Evolutionary conservation across 2,329 filamentous ascomycete species (phyloP).

Genomic region (Uncinocarpus reesii): DNA sequence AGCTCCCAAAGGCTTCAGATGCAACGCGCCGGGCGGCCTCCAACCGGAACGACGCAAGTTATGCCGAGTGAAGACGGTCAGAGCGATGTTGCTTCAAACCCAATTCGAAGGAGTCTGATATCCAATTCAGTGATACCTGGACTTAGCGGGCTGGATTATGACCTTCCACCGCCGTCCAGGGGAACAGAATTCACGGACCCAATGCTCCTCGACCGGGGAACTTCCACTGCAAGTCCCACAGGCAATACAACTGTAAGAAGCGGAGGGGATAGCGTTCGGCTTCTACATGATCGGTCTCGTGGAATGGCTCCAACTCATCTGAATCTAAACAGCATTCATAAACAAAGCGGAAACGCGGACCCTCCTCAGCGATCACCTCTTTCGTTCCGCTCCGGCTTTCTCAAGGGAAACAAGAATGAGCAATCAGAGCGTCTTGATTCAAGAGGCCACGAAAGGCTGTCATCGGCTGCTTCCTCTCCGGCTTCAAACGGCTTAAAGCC

Average conservation of each 20-base stretch:
- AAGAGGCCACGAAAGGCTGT: conserved; percentile 72
- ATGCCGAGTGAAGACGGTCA: conserved; percentile 35
- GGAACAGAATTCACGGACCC: conserved; percentile 73
- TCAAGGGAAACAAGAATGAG: conserved; percentile 45
- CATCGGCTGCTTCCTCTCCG: conserved; percentile 60
- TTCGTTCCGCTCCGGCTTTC: conserved; percentile 69
- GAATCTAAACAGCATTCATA: conserved; percentile 52
- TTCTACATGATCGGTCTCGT: conserved; percentile 51
- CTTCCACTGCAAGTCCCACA: conserved; percentile 64
- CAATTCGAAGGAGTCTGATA: conserved; percentile 50
- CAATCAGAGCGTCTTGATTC: conserved; percentile 45
- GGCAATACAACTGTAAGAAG: conserved; percentile 50
- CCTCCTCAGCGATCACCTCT: conserved; percentile 60
- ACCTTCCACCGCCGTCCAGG: conserved; percentile 57
- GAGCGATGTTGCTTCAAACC: conserved; percentile 37
- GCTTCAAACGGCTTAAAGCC: conserved; percentile 46
- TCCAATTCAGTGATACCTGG: conserved; percentile 41
- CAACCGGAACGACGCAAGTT: conserved; percentile 26
- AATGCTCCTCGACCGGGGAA: conserved; percentile 58
- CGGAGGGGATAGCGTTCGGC: conserved; percentile 66
- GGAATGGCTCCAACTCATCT: conserved; percentile 35
- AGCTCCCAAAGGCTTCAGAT: conserved; percentile 90
- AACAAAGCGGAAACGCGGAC: conserved; percentile 42
- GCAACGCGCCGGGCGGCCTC: conserved; percentile 56
- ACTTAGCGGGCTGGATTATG: conserved; percentile 30